A percentile compares a stretch with the other conserved stretches of the same genome.
phyloP scores from a whole-genome alignment of 345 rosid genomes.

The Citrus cavaleriei region DNA sequence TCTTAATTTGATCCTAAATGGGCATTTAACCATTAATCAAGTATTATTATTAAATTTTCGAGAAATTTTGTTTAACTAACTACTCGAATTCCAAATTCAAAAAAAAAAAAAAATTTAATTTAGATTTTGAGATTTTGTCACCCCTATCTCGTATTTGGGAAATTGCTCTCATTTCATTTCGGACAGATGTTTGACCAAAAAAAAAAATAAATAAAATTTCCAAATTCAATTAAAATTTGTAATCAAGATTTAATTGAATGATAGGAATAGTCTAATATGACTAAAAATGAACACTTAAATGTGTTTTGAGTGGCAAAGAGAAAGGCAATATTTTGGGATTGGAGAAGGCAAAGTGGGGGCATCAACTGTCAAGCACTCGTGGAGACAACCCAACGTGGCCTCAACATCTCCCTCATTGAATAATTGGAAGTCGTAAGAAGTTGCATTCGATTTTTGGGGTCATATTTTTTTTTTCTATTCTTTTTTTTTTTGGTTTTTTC shows the following conservation, averaged over 20 bases:
- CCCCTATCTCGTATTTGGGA: no score
- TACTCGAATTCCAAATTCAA: no score
- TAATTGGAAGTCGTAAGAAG: not conserved
- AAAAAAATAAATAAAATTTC: no score
- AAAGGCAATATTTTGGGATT: not conserved
- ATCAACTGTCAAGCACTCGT: constrained; percentile 10
- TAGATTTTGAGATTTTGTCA: no score
- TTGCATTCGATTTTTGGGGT: not conserved
- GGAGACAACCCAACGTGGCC: constrained; percentile 25
- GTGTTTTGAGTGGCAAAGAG: not conserved
- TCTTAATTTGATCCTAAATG: not conserved
- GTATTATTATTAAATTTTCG: not conserved
- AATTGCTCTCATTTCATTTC: not conserved
- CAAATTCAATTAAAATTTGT: no score
- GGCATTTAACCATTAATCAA: not conserved
- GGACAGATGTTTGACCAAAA: no score
- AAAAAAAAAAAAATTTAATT: no score
- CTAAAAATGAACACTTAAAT: not conserved
- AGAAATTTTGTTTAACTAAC: no score
- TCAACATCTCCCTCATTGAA: not conserved
- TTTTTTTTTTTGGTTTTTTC: no score
- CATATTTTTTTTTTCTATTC: not conserved
- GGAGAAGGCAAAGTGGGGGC: not conserved
- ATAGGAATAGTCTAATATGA: no score
- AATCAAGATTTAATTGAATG: no score